Evolutionary conservation across 257 asterid species (phyloP).

Genomic region (Lithospermum erythrorhizon): DNA sequence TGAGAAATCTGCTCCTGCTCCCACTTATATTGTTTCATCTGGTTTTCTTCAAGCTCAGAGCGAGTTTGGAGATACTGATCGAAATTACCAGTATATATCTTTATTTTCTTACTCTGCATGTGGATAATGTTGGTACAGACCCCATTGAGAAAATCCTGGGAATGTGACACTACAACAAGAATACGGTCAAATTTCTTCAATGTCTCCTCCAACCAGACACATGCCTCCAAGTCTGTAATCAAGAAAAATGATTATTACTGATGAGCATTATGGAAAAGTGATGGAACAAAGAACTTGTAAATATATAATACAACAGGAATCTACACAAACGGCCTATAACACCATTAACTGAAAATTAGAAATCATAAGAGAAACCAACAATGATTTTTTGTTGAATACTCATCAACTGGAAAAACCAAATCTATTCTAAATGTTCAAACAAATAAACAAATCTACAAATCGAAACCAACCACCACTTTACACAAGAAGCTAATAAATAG

Average conservation of each 20-base stretch:
- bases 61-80: slow-evolving; percentile 95
- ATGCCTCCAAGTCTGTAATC: slow-evolving; percentile 78
- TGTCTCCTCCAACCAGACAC: slow-evolving; percentile 94
- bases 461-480: neutral
- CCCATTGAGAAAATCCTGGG: slow-evolving; percentile 95
- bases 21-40: slow-evolving; percentile 96
- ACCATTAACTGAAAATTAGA: neutral
- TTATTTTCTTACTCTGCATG: slow-evolving; percentile 80
- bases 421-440: no score
- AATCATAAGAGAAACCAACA: no score
- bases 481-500: neutral
- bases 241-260: neutral
- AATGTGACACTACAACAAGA: slow-evolving; percentile 92
- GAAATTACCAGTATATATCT: slow-evolving; percentile 73
- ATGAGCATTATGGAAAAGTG: neutral
- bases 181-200: slow-evolving; percentile 81
- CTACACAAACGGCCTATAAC: neutral
- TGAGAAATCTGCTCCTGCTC: slow-evolving; percentile 95
- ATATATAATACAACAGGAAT: neutral
- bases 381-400: no score
- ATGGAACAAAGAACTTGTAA: neutral
- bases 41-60: slow-evolving; percentile 89
- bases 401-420: no score
- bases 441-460: no score
- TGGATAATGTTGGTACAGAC: slow-evolving; percentile 96